phyloP scores from a whole-genome alignment of 208 protist species.

The Leishmania tropica region DNA sequence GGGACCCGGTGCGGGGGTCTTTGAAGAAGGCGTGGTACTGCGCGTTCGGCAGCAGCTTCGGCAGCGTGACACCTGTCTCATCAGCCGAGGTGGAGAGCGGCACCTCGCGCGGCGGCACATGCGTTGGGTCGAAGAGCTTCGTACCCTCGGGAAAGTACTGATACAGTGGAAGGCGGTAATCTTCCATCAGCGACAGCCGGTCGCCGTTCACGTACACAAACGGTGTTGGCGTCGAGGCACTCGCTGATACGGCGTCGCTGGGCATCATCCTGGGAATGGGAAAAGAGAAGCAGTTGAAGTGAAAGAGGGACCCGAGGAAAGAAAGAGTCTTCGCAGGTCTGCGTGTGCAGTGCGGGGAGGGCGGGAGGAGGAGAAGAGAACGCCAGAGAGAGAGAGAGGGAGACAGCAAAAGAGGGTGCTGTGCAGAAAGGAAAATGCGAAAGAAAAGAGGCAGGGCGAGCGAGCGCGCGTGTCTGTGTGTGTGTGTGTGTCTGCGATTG shows the following conservation, averaged over 20 bases:
- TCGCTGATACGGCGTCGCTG: slow-evolving; percentile 20
- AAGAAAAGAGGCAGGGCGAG: background rate
- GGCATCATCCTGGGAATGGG: slow-evolving; percentile 10
- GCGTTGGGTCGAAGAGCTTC: slow-evolving; percentile 67
- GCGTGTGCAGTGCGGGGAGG: background rate
- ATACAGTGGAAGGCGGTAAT: slow-evolving; percentile 68
- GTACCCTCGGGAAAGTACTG: slow-evolving; percentile 65
- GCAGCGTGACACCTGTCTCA: slow-evolving; percentile 64
- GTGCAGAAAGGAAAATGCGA: background rate
- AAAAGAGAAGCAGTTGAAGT: background rate
- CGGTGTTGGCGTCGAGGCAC: slow-evolving; percentile 16
- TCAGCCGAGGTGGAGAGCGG: slow-evolving; percentile 46
- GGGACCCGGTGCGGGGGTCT: slow-evolving; percentile 41
- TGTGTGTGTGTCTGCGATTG: background rate
- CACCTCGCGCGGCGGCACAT: slow-evolving; percentile 56
- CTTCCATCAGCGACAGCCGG: slow-evolving; percentile 60
- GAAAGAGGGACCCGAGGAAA: background rate
- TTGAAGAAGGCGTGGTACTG: slow-evolving; percentile 74
- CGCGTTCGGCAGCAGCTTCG: slow-evolving; percentile 64
- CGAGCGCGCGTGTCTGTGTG: background rate
- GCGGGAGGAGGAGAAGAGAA: too few relatives aligned
- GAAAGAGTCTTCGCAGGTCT: background rate
- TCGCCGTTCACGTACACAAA: slow-evolving; percentile 83
- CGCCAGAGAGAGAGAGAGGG: background rate
- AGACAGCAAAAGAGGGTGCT: background rate